Base-by-base conservation (phyloP, 768 basidiomycete genomes). In the Dioszegia hungarica region DNA sequence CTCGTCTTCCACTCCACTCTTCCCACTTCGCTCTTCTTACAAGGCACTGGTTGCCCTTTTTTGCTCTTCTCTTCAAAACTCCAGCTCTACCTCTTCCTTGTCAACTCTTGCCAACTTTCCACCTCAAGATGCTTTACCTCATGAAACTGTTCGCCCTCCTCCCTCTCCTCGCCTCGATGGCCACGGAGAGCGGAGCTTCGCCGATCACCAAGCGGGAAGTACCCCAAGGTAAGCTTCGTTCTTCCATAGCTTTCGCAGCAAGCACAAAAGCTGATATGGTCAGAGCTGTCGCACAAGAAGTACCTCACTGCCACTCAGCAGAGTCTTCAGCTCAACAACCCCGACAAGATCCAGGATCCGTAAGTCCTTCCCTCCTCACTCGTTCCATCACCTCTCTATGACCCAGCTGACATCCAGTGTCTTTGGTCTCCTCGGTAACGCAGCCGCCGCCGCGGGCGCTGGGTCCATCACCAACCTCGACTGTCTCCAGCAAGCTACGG, bases 401-500 rank as follows among this genome's bases (percentile, higher is more conserved):
- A n/a, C 14, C 27, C 55, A 14, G 34, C 41, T 28, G 48, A 53
- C 15, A 20, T 33, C 12, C n/a, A 66, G 63, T 11, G 68, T 72
- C 20, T 72, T 85, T 59, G 83, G 79, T 55, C 81, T 86, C 24
- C 78, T 86, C 24, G 85, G 84, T 14, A 80, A 84, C 63, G 84
- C 83, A 17, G 85, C 84, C n/a, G 86, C 84, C 2, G 70, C 80
- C 1, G 67, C 55, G 0, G 85, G 84, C 44, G 76, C 77, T 38
- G 85, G 85, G 5, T 78, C 80, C 41, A 80, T 85, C 63, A 79
- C 83, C 81, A 81, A 85, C 64, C 70, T 81, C 9, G 82, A 80
- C 52, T 86, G 85, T 70, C 78, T 86, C 19, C 85, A 86, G 66
- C 83, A 84, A 77, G 83, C 82, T 0, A 82, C 80, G 5, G 84